These are phyloP conservation scores for Ophiocordyceps unilateralis DNA, from an alignment of 2,329 filamentous ascomycete genomes.

Conservation along the genomic window DNA sequence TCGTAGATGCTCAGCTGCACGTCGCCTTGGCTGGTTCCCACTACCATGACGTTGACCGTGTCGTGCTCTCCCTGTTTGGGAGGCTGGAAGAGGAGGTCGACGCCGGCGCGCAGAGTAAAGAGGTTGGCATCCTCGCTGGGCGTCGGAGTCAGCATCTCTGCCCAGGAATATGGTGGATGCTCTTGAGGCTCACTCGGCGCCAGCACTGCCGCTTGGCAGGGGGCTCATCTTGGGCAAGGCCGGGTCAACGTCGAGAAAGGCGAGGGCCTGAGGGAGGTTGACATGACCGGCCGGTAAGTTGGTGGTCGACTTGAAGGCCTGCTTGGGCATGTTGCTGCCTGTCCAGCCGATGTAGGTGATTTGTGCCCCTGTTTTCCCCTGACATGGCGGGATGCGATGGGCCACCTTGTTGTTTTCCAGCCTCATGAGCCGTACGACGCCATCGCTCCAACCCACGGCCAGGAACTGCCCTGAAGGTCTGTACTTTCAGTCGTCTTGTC, in stretches of 20 bases:
- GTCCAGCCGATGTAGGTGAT: constrained; percentile 39
- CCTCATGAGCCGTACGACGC: constrained; percentile 57
- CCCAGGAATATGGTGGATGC: not conserved
- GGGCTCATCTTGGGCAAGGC: constrained; percentile 62
- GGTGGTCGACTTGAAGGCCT: constrained; percentile 3
- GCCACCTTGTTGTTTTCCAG: constrained; percentile 68
- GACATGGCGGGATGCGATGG: constrained; percentile 45
- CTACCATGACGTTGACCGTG: constrained; percentile 62
- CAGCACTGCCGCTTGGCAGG: constrained; percentile 41
- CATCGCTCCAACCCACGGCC: constrained; percentile 72
- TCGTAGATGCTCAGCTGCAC: constrained; percentile 74
- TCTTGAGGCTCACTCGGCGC: constrained; percentile 35
- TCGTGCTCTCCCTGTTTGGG: constrained; percentile 48
- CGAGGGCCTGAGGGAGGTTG: constrained; percentile 56
- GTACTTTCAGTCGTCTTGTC: not conserved
- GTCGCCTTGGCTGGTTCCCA: constrained; percentile 52
- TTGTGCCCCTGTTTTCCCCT: constrained; percentile 19
- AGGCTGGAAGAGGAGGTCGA: constrained; percentile 52
- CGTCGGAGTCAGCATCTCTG: constrained; percentile 4
- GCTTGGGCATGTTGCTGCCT: constrained; percentile 19
- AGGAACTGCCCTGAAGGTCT: constrained; percentile 48
- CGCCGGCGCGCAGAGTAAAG: constrained; percentile 51
- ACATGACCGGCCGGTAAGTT: constrained; percentile 8
- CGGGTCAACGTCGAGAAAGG: constrained; percentile 58
- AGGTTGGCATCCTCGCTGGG: constrained; percentile 36